A percentile compares a stretch with the other conserved stretches of the same genome.
Evolutionary conservation across 2,329 filamentous ascomycete species (phyloP).

Genomic region (Eutypa lata): DNA sequence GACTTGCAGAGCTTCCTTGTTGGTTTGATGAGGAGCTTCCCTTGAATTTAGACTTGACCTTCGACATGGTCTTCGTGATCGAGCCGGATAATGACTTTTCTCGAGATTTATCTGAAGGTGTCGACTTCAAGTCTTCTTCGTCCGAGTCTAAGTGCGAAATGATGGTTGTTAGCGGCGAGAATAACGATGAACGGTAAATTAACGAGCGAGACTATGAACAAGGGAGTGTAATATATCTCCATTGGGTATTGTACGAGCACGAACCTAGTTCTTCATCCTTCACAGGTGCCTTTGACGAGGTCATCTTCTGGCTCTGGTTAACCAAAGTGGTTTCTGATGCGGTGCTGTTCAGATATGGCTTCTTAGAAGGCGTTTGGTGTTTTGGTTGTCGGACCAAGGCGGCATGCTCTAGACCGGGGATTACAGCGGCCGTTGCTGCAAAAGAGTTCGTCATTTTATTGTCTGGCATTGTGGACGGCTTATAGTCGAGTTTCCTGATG

Average conservation of each 20-base stretch:
- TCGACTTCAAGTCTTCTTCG: constrained; percentile 14
- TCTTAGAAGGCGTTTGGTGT: not conserved
- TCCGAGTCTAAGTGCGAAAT: not conserved
- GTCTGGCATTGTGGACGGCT: too few relatives aligned
- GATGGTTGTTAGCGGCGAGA: not conserved
- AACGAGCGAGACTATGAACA: not conserved
- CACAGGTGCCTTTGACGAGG: not conserved
- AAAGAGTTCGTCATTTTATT: not conserved
- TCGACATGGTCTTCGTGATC: constrained; percentile 13
- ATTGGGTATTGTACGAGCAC: not conserved
- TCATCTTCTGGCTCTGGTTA: constrained; percentile 2
- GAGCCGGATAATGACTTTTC: constrained; percentile 4
- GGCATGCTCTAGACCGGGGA: not conserved
- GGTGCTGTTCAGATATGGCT: constrained; percentile 10
- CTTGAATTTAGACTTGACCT: constrained; percentile 18
- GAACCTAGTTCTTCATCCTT: constrained; percentile 10
- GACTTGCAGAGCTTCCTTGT: too few relatives aligned
- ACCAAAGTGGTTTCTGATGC: constrained; percentile 20
- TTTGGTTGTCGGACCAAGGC: not conserved
- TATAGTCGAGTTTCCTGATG: too few relatives aligned
- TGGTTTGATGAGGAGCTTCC: constrained; percentile 5
- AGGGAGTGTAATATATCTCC: not conserved
- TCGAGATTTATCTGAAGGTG: constrained; percentile 1
- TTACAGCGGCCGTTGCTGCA: not conserved
- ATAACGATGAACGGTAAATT: too few relatives aligned